These are phyloP conservation scores for Fusarium sulawesiense DNA, from an alignment of 2,329 filamentous ascomycete species.

Conservation along the genomic window DNA sequence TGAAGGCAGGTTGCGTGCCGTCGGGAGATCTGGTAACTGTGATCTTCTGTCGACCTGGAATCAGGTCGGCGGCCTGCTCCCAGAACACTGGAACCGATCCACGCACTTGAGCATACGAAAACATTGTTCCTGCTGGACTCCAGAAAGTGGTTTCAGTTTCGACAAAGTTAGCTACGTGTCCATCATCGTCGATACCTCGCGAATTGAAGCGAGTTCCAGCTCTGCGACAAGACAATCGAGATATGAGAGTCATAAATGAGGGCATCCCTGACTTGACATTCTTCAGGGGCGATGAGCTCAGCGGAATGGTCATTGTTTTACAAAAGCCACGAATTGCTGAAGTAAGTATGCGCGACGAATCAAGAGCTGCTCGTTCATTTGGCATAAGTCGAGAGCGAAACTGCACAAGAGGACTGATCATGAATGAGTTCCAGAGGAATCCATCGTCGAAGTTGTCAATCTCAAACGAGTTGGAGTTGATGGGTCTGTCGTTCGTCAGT, in stretches of 20 bases:
- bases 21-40: slow-evolving; percentile 87
- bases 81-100: slow-evolving; percentile 97
- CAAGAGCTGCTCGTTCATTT: slow-evolving; percentile 81
- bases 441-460: slow-evolving; percentile 93
- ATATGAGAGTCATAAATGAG: slow-evolving; percentile 88
- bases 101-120: slow-evolving; percentile 93
- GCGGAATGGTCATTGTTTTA: slow-evolving; percentile 84
- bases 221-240: slow-evolving; percentile 87
- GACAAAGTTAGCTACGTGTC: slow-evolving; percentile 98
- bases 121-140: slow-evolving; percentile 80
- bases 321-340: slow-evolving; percentile 96
- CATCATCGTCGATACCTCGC: slow-evolving; percentile 97
- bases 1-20: slow-evolving; percentile 92
- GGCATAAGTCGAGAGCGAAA: slow-evolving; percentile 85
- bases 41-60: slow-evolving; percentile 95
- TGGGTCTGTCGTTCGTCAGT: slow-evolving; percentile 63
- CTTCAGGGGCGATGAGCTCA: slow-evolving; percentile 77
- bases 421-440: slow-evolving; percentile 98
- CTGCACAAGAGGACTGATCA: slow-evolving; percentile 92
- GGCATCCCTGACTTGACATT: slow-evolving; percentile 76
- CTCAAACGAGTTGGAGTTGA: slow-evolving; percentile 82
- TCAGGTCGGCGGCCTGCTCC: slow-evolving; percentile 89
- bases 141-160: slow-evolving; percentile 95
- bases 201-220: slow-evolving; percentile 97
- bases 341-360: slow-evolving; percentile 87